Base-by-base conservation (phyloP, 768 basidiomycete species). In the Kwoniella pini region DNA sequence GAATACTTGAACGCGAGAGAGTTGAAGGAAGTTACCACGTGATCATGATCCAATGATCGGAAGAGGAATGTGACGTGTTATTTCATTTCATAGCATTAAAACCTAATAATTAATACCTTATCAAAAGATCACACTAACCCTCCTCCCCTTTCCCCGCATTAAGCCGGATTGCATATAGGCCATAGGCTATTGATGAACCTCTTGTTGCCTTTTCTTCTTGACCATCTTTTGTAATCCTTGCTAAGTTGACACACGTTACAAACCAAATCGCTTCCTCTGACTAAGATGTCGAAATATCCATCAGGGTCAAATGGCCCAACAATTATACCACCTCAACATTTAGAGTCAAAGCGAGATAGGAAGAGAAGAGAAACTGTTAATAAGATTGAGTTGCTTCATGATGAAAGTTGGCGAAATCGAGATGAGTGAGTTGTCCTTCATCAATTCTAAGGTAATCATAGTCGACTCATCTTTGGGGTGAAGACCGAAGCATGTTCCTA, bases 301-400 rank as follows among this genome's bases (percentile, higher is more conserved):
- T 11, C 50, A 54, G 36, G 54, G 30, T 45, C 19, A 27, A 28
- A 38, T 56, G 48, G 48, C 19, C 66, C 69, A 9, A 64, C 69
- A n/a, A 72, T 75, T 56, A 51, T 75, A 42, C 74, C 74, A 12
- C 71, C 74, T 0, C 65, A 64, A 59, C 61, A 67, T 45, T 31
- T 60, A 17, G 73, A 76, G 51, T 72, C 69, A 45, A 81, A 81
- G 67, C 68, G 80, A 21, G 80, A 81, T 62, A 76, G 79, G 64
- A 78, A 80, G 56, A 54, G 80, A 30, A 56, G 81, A 17, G 81
- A 82, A 62, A 80, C 80, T 57, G 76, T 79, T 43, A 80, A 81
- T 59, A 78, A 80, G 61, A 79, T 82, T n/a, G 75, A 80, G 63
- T 67, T 74, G 28, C 68, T 80, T 17, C 79, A 81, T 55, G 76